These are phyloP conservation scores for Hyphodiscus hymeniophilus DNA, from an alignment of 495 filamentous ascomycete species.

Conservation along the genomic window DNA sequence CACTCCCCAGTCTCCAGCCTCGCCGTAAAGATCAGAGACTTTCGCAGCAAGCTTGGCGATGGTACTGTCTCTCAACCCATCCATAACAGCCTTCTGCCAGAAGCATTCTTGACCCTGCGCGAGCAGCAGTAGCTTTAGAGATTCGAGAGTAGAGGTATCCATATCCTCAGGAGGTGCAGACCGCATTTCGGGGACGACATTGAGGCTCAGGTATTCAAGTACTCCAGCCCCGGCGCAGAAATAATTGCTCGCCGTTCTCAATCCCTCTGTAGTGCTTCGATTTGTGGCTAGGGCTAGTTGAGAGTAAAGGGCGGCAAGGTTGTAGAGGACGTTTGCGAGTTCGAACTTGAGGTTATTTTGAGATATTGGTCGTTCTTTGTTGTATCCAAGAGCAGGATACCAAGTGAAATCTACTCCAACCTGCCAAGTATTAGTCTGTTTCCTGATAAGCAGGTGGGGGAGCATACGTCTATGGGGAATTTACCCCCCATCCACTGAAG, in stretches of 20 bases:
- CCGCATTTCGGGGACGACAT: constrained; percentile 78
- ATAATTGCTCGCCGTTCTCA: constrained; percentile 85
- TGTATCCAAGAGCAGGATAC: constrained; percentile 90
- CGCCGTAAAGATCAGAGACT: constrained; percentile 84
- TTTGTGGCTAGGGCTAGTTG: constrained; percentile 80
- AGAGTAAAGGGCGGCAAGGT: constrained; percentile 86
- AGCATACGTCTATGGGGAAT: constrained; percentile 86
- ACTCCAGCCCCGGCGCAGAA: constrained; percentile 86
- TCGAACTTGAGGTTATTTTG: constrained; percentile 95
- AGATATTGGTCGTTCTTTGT: constrained; percentile 68
- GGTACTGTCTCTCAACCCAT: constrained; percentile 80
- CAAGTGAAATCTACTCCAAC: constrained; percentile 93
- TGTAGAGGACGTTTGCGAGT: constrained; percentile 87
- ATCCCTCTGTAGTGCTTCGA: constrained; percentile 68
- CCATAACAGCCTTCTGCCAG: constrained; percentile 96
- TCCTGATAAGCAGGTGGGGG: neutral
- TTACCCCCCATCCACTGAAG: constrained; percentile 91
- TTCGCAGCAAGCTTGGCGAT: constrained; percentile 88
- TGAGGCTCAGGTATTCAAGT: constrained; percentile 65
- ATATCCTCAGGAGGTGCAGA: constrained; percentile 88
- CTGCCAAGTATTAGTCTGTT: constrained; percentile 36
- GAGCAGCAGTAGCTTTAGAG: constrained; percentile 73
- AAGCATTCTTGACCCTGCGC: constrained; percentile 96
- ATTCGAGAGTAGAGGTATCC: constrained; percentile 80
- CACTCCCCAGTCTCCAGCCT: constrained; percentile 76